Percentiles rank a stretch among this genome's conserved stretches.
phyloP scores from a whole-genome alignment of 305 asterid species.

The Solanum hybrid region DNA sequence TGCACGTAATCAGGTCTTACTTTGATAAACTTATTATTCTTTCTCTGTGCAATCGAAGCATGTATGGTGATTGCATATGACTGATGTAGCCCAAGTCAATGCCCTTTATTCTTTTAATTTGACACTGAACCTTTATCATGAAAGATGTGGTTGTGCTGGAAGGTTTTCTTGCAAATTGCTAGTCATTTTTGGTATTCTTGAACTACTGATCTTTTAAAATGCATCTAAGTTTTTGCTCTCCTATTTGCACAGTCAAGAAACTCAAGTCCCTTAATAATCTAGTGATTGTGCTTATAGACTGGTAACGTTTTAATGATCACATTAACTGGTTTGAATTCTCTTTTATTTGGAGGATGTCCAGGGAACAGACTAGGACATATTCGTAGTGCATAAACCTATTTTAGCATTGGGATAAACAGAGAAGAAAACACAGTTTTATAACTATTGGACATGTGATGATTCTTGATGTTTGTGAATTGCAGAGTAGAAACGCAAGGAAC shows the following conservation, averaged over 20 bases:
- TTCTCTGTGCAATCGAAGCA: neutral
- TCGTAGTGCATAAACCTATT: neutral
- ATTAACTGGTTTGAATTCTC: neutral
- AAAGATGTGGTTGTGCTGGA: neutral
- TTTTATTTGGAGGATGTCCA: neutral
- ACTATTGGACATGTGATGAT: neutral
- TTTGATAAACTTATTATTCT: constrained; percentile 9
- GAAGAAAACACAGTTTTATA: neutral
- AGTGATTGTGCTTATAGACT: neutral
- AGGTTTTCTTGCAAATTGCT: neutral
- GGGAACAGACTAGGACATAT: neutral
- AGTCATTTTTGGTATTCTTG: neutral
- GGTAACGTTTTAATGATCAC: neutral
- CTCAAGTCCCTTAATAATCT: neutral
- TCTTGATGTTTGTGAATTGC: neutral
- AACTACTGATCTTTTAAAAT: neutral
- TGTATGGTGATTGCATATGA: neutral
- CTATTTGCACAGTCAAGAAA: neutral
- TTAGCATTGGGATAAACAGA: neutral
- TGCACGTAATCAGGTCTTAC: constrained; percentile 81
- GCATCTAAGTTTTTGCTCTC: neutral
- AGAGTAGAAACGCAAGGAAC: neutral
- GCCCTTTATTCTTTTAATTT: neutral
- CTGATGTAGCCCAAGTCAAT: neutral
- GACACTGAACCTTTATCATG: neutral